Percentiles rank a stretch among this genome's conserved stretches.
phyloP scores from a whole-genome alignment of 2,329 filamentous ascomycete species.

The Eurotiales sp. region DNA sequence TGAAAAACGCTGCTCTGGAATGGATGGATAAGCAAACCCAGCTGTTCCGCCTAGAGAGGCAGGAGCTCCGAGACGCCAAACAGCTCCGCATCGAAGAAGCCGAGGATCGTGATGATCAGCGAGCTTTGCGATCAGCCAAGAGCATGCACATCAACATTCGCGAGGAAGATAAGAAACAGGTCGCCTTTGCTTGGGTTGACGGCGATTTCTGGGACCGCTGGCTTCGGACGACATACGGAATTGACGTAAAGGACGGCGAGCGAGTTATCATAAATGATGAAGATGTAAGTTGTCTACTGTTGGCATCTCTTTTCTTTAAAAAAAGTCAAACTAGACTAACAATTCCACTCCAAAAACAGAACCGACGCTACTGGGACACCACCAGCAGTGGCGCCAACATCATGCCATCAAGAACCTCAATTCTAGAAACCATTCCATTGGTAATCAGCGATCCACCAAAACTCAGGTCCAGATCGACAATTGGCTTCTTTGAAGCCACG shows the following conservation, averaged over 20 bases:
- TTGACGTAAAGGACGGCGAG: slow-evolving; percentile 81
- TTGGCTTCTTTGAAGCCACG: slow-evolving; percentile 43
- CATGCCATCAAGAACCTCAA: slow-evolving; percentile 81
- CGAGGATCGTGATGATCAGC: slow-evolving; percentile 85
- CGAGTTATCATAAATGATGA: slow-evolving; percentile 95
- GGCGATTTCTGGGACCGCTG: slow-evolving; percentile 96
- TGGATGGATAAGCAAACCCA: slow-evolving; percentile 98
- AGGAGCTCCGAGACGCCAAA: slow-evolving; percentile 91
- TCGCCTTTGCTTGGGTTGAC: slow-evolving; percentile 95
- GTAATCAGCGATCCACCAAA: slow-evolving; percentile 48
- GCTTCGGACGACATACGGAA: slow-evolving; percentile 91
- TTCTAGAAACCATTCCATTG: slow-evolving; percentile 71
- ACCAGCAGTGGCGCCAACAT: slow-evolving; percentile 88
- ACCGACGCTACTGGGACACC: slow-evolving; percentile 90
- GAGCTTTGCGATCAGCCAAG: slow-evolving; percentile 82
- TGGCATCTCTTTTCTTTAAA: slow-evolving; percentile 22
- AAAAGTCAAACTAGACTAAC: slow-evolving; percentile 31
- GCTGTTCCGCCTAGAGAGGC: slow-evolving; percentile 85
- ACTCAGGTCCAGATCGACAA: slow-evolving; percentile 47
- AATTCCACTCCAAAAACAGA: slow-evolving; percentile 53
- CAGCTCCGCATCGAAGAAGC: slow-evolving; percentile 95
- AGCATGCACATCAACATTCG: slow-evolving; percentile 89
- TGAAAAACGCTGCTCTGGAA: slow-evolving; percentile 92
- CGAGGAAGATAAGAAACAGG: slow-evolving; percentile 78
- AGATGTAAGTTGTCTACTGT: slow-evolving; percentile 80